Base-by-base conservation (phyloP, 139 green algal genomes). In the Picochlorum costavermella region DNA sequence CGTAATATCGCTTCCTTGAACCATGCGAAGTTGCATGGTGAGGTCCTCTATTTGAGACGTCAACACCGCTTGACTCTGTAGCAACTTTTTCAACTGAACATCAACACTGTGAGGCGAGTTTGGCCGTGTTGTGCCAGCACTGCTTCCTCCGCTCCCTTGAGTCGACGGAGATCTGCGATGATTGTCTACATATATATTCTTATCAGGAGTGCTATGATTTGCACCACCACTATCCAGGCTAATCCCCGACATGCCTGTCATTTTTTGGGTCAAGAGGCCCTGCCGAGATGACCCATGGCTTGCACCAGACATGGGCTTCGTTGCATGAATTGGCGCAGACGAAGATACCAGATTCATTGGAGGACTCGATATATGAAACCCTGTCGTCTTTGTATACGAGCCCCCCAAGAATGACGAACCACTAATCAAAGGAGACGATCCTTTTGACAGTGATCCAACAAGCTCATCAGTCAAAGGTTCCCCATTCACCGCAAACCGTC, bases 401-500 rank as follows among this genome's bases (percentile, higher is more conserved):
- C 31, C 33, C 33, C 33, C 33, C 33, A 40, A 13, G 11, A 40
- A 40, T 40, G 33, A 40, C 5, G 33, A 40, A 40, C 33, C 37
- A 43, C 46, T 23, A 53, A 50, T 56, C 29, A 50, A 43, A 6
- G 69, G 69, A 2, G 36, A 62, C 20, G 63, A 56, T 37, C 69
- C 69, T n/a, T 53, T 55, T 30, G 45, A 64, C 23, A 76, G 51
- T n/a, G 29, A 58, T 43, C 64, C 57, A 48, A 69, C 71, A 46
- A 77, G 23, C 31, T 81, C 76, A 20, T 84, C 73, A 25, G 83
- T 68, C 51, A 82, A 55, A 6, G 71, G 67, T 68, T 86, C 75
- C 17, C 81, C 78, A 45, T 78, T 75, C 6, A 88, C 73, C 23
- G 69, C 72, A 74, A 91, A 91, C 5, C 77, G 73, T 4, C 59